Percentiles rank a stretch among this genome's conserved stretches.
phyloP scores from a whole-genome alignment of 306 rosid genomes.

The Geum urbanum region DNA sequence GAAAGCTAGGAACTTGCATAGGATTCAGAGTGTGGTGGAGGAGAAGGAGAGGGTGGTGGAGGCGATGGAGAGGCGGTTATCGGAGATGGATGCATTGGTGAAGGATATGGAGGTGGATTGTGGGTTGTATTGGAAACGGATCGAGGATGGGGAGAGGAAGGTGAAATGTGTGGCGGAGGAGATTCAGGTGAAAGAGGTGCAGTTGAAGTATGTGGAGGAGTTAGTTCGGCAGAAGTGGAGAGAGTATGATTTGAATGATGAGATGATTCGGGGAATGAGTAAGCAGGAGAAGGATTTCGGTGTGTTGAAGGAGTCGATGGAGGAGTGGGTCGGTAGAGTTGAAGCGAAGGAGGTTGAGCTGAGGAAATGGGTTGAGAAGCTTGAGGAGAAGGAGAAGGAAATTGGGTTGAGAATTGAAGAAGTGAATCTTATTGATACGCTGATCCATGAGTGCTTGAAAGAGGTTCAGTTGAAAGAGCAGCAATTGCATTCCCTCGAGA shows the following conservation, averaged over 20 bases:
- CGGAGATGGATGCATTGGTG: slow-evolving; percentile 14
- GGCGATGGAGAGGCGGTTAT: slow-evolving; percentile 27
- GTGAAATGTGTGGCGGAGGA: slow-evolving; percentile 1
- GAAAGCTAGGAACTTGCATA: neutral
- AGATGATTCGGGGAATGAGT: neutral
- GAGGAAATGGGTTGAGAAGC: neutral
- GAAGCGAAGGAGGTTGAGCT: slow-evolving; percentile 7
- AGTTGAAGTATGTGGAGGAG: neutral
- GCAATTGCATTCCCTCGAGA: slow-evolving; percentile 6
- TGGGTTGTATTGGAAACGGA: neutral
- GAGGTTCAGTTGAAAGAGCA: slow-evolving; percentile 31
- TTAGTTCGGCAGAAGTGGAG: neutral
- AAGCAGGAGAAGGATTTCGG: neutral
- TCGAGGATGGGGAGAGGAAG: neutral
- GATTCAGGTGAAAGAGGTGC: slow-evolving; percentile 19
- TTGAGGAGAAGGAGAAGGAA: neutral
- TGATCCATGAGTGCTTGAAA: slow-evolving; percentile 19
- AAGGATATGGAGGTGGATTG: neutral
- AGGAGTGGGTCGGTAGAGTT: neutral
- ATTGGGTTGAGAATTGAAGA: slow-evolving; percentile 1
- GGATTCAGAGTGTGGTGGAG: neutral
- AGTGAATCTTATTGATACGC: slow-evolving; percentile 8
- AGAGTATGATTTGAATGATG: slow-evolving; percentile 26
- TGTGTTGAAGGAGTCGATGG: slow-evolving; percentile 8
- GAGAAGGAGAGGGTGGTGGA: neutral